Base-by-base conservation (phyloP, 108 stramenopile genomes). In the Cylindrotheca closterium region DNA sequence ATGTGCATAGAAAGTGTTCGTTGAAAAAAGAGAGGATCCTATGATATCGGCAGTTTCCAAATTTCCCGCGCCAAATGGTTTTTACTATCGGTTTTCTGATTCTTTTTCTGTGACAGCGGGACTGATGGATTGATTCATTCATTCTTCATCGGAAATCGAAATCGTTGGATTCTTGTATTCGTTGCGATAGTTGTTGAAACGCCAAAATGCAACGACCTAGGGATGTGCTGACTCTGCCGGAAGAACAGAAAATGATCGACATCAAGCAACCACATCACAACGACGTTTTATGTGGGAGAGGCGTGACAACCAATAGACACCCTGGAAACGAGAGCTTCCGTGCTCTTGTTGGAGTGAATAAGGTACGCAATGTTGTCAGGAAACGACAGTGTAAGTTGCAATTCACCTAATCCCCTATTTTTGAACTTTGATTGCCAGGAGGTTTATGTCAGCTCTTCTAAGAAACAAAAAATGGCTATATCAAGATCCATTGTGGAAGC, bases 401-500 rank as follows among this genome's bases (percentile, higher is more conserved):
- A 42, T 5, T 8, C 29, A 7, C 12, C 10, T 60, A 15, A 21
- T 15, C 12, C 24, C 30, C n/a, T 18, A 24, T 58, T 58, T 31
- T 58, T 17, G 25, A 30, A 30, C 12, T 15, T 24, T 18, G 56
- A 23, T 24, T 15, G 56, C 15, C 62, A 86, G 87, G 87, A 88
- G 69, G 60, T 89, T 42, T 93, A 93, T 58, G 86, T 85, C 32
- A 78, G 83, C 12, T 83, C 80, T 49, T 80, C 91, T 22, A 89
- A 89, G 67, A 74, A 65, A 45, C 79, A 93, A 52, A 93, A 93
- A 75, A 85, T 87, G 77, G 71, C 70, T 30, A 88, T 93, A 51
- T 83, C 84, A 22, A 77, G 87, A 55, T 79, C 84, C 21, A 89
- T 93, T 47, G 91, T 93, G n/a, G 84, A 79, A 7, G 86, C 88